Evolutionary conservation across 257 asterid species (phyloP), one percentile per base, ranked within the genome.

Genomic region (Datura wrightii): DNA sequence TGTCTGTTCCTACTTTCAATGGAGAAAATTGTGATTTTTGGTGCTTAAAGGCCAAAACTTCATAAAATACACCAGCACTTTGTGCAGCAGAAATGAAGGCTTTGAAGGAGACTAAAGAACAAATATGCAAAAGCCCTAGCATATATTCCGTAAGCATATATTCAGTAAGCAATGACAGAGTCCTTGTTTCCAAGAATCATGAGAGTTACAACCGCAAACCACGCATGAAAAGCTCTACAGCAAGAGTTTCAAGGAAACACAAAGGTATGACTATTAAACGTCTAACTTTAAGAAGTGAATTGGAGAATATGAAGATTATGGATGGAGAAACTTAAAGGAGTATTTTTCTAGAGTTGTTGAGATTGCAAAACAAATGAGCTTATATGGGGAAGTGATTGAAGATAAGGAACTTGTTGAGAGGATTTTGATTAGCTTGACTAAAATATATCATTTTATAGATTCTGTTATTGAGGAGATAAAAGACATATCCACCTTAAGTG

Each of bases 271-370:
- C 62, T 59, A n/a, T n/a, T 60, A 60, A 60, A 1, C 16, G 3
- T 24, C 69, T 1, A 24, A 62, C 41, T 62, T 62, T 24, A 62
- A 62, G 14, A 24, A 62, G 41, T 62, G 39, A 62, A 24, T 62
- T 62, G 39, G 39, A 62, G 69, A 10, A 62, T 24, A 24, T 24
- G 15, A 24, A 62, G 16, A 60, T 60, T 39, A 62, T 8, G 69
- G 36, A 62, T 62, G 76, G n/a, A 36, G 72, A 66, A 36, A 66
- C 48, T 66, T 66, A 16, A 16, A 65, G 44, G 76, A 65, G 42
- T 34, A 65, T 65, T 65, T 34, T 66, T 18, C 50, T 66, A 37
- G 44, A 34, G 76, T 66, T 66, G 24, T 66, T 66, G 76, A 66
- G 50, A 66, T 66, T 66, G 48, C 50, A 66, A 37, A 14, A 6